Evolutionary conservation across 2,329 filamentous ascomycete genomes (phyloP), one percentile per base, ranked within the genome.

Genomic region (Scytalidium lignicola): DNA sequence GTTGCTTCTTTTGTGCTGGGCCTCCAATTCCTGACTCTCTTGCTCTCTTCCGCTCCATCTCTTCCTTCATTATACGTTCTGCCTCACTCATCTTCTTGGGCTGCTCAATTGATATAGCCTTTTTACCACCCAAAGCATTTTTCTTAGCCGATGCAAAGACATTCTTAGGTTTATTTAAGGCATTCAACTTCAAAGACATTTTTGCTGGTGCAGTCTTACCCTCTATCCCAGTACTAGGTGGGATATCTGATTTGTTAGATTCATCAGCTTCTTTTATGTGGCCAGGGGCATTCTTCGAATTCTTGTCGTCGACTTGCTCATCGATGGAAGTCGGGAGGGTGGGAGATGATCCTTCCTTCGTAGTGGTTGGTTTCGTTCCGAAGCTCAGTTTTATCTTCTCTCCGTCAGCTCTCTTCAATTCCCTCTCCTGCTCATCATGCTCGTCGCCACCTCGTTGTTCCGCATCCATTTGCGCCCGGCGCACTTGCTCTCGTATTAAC

Each of bases 21-120:
- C 70, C 66, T 17, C 68, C 70, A 46, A 73, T 72, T 0, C 75
- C 74, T 1, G 66, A 66, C 3, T 63, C 63, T 43, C 80, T 72
- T 28, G 74, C 68, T 48, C 84, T 74, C 64, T 90, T 90, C 55
- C 78, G 75, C 58, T 90, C 86, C 67, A 89, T 76, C 62, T 91
- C 87, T 59, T 88, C 85, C 67, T 86, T 88, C 90, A 95, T 96
- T 61, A 93, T 95, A 47, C 86, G 79, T 68, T 92, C 90, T 2
- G 85, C 86, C 63, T 95, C 89, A 60, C 87, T 92, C 79, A 95
- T 92, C 61, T 88, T 93, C 74, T 88, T 90, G 2, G 82, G 83
- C 48, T 78, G 78, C 53, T 82, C 81, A 3, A 79, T 69, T 10
- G 74, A 76, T 26, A 70, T 59, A 1, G 66, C 54, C 64, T 88